Evolutionary conservation across 306 rosid species (phyloP), one percentile per base, ranked within the genome.

Genomic region (Senna siamea): DNA sequence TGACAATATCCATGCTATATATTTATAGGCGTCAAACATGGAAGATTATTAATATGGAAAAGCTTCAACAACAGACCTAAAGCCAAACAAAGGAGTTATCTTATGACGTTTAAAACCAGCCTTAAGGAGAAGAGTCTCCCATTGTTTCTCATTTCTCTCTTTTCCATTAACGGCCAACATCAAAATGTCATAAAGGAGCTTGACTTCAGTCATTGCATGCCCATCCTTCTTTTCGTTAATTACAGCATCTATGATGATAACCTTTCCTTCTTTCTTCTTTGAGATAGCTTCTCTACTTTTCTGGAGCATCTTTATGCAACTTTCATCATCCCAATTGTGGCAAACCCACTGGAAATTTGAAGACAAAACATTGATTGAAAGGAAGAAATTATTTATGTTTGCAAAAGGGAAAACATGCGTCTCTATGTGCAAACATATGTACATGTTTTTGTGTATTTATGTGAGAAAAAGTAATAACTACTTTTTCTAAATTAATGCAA

Each of bases 311-410:
- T 35, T 32, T 7, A 34, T 6, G 26, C 20, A 62, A 2, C 9
- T 6, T n/a, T 62, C 68, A 62, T 62, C 46, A 17, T 41, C 14
- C 68, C 48, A 62, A 4, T 62, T 38, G 2, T 62, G 68, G 7
- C 37, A 18, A 4, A 62, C 13, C 68, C 47, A 62, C 68, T 61
- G 47, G 26, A 61, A 61, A 30, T 18, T 28, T 4, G 12, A 28
- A n/a, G 0, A 13, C 51, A 12, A n/a, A n/a, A n/a, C n/a, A n/a
- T n/a, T n/a, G n/a, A n/a, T n/a, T n/a, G n/a, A n/a, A n/a, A n/a
- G n/a, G n/a, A n/a, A n/a, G n/a, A n/a, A n/a, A n/a, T n/a, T n/a
- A n/a, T n/a, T n/a, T n/a, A n/a, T n/a, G n/a, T n/a, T n/a, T n/a
- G n/a, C n/a, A n/a, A n/a, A n/a, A n/a, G n/a, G n/a, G n/a, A n/a